These are phyloP conservation scores for Trebouxia sp. DNA, from an alignment of 139 green algal species.

Conservation along the genomic window DNA sequence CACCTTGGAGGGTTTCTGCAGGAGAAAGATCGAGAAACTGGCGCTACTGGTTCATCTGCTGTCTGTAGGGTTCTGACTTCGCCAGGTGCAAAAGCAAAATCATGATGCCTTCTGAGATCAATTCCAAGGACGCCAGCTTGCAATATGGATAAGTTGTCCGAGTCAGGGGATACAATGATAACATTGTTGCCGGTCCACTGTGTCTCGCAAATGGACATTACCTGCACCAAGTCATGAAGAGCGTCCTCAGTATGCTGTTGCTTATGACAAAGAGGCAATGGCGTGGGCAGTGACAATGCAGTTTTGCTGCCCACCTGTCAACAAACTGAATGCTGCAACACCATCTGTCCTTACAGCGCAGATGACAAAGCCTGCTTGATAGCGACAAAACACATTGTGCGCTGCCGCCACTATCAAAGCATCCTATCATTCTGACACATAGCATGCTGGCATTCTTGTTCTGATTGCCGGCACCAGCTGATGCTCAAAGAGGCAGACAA, in stretches of 20 bases:
- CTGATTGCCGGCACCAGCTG: too few species aligned
- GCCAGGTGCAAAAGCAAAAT: slow-evolving; percentile 59
- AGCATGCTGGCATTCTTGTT: too few species aligned
- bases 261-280: too few species aligned
- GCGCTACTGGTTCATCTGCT: slow-evolving; percentile 23
- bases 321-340: background rate
- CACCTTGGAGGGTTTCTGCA: slow-evolving; percentile 52
- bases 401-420: too few species aligned
- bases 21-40: slow-evolving; percentile 32
- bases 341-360: background rate
- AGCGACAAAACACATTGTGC: too few species aligned
- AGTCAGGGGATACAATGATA: slow-evolving; percentile 72
- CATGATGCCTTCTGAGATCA: slow-evolving; percentile 59
- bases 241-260: too few species aligned
- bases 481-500: too few species aligned
- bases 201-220: slow-evolving; percentile 64
- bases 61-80: slow-evolving; percentile 62
- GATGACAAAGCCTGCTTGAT: background rate
- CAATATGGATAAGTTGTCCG: slow-evolving; percentile 61
- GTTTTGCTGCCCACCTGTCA: background rate
- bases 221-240: too few species aligned
- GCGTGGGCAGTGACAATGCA: background rate
- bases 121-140: slow-evolving; percentile 71
- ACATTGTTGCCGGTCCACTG: slow-evolving; percentile 56
- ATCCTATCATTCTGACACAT: too few species aligned